Base-by-base conservation (phyloP, 2,329 filamentous ascomycete genomes). In the Ascochyta rabiei region DNA sequence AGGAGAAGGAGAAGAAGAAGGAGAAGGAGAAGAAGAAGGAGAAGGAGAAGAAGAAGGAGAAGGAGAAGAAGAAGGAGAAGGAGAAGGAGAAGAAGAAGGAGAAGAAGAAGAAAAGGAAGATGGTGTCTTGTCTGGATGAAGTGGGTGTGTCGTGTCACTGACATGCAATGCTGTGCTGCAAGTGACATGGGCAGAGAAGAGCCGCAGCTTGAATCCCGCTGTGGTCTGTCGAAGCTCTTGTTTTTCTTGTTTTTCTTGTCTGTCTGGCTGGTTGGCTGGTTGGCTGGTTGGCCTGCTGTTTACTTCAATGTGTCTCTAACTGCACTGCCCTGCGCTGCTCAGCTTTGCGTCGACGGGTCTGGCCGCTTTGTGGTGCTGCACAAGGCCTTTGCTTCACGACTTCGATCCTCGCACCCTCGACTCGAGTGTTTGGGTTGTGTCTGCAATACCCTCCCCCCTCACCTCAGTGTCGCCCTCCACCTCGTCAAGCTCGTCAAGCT, bases 401-500 rank as follows among this genome's bases (percentile, higher is more conserved):
- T 15, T 37, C 3, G 18, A 23, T 10, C 19, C 12, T 21, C 18
- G 2, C 12, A 12, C 12, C 12, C 19, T 23, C 35, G 9, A 8
- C 18, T 16, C 16, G 16, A 18, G 13, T 16, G 10, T 34, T 9
- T 18, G 31, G 31, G 13, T 34, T n/a, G 43, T 28, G 13, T 48
- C 43, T 16, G 2, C 40, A n/a, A 16, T 30, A 21, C 16, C 42
- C 34, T 37, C 33, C 12, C 2, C 10, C 19, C 24, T 31, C 5
- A 16, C 68, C 34, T 40, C 41, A 13, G 70, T 66, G 30, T 63
- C 71, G 58, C 78, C 80, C 42, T 78, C 81, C 48, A 81, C 81
- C 6, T 81, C 82, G 37, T 72, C 69, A 49, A 78, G 80, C 56
- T 82, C 82, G 4, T 80, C 81, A 48, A 81, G 81, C 6, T 81